Base-by-base conservation (phyloP, 2,329 filamentous ascomycete species). In the Lachnellula arida region DNA sequence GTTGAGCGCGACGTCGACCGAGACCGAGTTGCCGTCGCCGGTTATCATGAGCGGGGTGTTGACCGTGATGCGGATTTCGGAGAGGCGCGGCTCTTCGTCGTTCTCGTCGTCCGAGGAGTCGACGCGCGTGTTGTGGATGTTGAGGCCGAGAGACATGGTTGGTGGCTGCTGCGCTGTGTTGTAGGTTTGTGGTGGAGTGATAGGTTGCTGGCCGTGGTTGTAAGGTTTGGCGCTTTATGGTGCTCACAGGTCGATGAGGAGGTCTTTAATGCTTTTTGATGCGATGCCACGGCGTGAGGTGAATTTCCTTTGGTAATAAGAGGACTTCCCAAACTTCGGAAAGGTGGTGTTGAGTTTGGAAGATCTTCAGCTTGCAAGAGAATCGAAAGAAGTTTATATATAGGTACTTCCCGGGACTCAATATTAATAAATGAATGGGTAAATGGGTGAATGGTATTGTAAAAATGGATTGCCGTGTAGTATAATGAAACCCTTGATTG, bases 1-100 rank as follows among this genome's bases (percentile, higher is more conserved):
- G 47, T 73, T 71, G 4, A 69, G 67, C 5, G 72, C 66, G 1
- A 75, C 71, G 5, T 74, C 71, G 3, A 72, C 65, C 0, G 69
- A 63, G 19, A 80, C 65, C 49, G 79, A 65, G 66, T 84, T 84
- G 67, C 76, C 71, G 67, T 73, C 72, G 58, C 75, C 76, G 39
- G 69, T 68, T 61, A 84, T 71, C 57, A 63, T 71, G 63, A 82
- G 66, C 0, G 76, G 73, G 15, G 76, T 74, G 61, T 76, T 75
- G 69, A 84, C 77, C 15, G 69, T 71, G 46, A 84, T 67, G 49
- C 67, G 71, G 56, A 81, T 74, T 48, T 76, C 69, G 1, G 73
- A 73, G 46, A 67, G 60, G 9, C 70, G 65, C 7, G 43, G 25
- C 11, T 51, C 49, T 14, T 51, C 49, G 11, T 60, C 61, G 1